Conservation (phyloP, 176 grass and related monocot species). For the Dactylis glomerata region DNA sequence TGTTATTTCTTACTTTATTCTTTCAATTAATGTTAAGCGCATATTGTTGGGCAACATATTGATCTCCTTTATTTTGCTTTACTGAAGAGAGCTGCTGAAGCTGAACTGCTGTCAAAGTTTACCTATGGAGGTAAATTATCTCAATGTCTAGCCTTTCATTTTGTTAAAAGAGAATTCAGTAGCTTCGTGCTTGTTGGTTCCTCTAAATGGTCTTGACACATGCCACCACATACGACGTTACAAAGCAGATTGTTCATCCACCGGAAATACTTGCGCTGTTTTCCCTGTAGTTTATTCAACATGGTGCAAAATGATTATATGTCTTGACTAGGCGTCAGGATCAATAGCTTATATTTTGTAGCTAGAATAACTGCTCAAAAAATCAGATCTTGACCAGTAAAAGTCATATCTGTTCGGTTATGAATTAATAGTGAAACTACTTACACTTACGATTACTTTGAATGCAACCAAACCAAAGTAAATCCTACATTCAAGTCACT, state of each 20-base stretch:
- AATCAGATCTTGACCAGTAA: not conserved
- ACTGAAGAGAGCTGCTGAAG: slow-evolving; percentile 84
- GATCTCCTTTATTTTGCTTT: slow-evolving; percentile 14
- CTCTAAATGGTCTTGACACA: not conserved
- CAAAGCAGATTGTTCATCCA: not conserved
- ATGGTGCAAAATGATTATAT: not conserved
- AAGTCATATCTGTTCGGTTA: not conserved
- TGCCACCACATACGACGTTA: not conserved
- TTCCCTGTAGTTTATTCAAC: not conserved
- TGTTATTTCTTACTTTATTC: not conserved
- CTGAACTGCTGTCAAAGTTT: slow-evolving; percentile 81
- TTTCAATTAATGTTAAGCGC: not conserved
- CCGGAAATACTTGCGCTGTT: not conserved
- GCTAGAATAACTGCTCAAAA: not conserved
- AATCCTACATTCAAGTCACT: not conserved
- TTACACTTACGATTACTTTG: not conserved
- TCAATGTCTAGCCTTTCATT: not conserved
- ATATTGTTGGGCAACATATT: not conserved
- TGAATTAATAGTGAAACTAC: slow-evolving; percentile 7
- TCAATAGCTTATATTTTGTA: not conserved
- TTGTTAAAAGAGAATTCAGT: not conserved
- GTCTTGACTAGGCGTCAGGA: not conserved
- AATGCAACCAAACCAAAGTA: not conserved
- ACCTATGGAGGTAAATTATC: slow-evolving; percentile 71
- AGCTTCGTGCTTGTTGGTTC: not conserved